Evolutionary conservation across 805 yeast species (phyloP), one percentile per base, ranked within the genome.

Genomic region (Sugiyamaella smithiae): DNA sequence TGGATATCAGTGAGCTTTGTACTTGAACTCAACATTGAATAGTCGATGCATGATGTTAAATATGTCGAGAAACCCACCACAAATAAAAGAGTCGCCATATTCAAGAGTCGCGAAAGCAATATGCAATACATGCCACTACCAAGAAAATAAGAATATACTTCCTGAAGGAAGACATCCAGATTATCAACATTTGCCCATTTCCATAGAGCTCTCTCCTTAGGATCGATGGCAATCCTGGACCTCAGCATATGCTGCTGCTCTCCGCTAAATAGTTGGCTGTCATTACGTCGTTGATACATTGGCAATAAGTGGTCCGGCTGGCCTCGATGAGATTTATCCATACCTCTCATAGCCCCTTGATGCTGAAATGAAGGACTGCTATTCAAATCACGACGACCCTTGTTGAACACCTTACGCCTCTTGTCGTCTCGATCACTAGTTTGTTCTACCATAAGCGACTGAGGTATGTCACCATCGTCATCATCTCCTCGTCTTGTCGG

Each of bases 161-260:
- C 95, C 46, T 80, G 81, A 16, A 93, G 71, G 59, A 91, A 93
- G 40, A 80, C 77, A 68, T 93, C 99, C 64, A 93, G 75, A 65
- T 93, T 93, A 57, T 86, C 88, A 20, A 93, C 88, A 60, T 93
- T 93, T 1, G 98, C 96, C 98, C 99, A 93, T 52, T 88, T 76
- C 88, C 97, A 93, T 14, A 86, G 70, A 0, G 98, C 96, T 43
- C 88, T 71, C 61, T 90, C 97, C 32, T 37, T 48, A 2, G 58
- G 60, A 50, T 50, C 54, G 20, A 55, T 32, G 17, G 22, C 38
- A 16, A 35, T 20, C 19, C 20, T 16, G 22, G 20, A 12, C 3
- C 22, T 14, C 12, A n/a, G 33, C 33, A 29, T 29, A 5, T 20
- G 19, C 9, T 35, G 20, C 5, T 19, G 20, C 22, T 14, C 38